Conservation (phyloP, 2,329 filamentous ascomycete genomes). For the Apiospora saccharicola region DNA sequence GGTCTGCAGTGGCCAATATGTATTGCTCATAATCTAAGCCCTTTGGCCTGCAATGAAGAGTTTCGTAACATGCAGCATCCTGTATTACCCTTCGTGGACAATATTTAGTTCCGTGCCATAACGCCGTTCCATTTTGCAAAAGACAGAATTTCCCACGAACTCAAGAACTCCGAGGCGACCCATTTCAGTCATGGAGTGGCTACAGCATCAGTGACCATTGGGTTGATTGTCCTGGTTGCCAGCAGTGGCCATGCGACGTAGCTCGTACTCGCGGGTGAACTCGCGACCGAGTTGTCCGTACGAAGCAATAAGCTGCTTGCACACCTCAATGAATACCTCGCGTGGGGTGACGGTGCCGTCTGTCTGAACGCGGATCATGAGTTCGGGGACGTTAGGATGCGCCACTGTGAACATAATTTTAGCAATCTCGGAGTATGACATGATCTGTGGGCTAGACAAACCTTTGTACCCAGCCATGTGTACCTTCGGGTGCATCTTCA, state of each 20-base stretch:
- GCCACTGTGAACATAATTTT: slow-evolving; percentile 49
- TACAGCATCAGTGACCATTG: slow-evolving; percentile 33
- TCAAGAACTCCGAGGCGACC: slow-evolving; percentile 11
- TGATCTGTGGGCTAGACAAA: slow-evolving; percentile 48
- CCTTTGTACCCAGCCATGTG: slow-evolving; percentile 93
- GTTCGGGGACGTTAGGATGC: slow-evolving; percentile 67
- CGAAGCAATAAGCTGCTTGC: slow-evolving; percentile 82
- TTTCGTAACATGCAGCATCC: not conserved
- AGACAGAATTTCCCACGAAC: slow-evolving; percentile 8
- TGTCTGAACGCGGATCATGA: slow-evolving; percentile 84
- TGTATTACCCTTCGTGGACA: not conserved
- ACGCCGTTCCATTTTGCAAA: slow-evolving; percentile 17
- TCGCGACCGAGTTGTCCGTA: slow-evolving; percentile 82
- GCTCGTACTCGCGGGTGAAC: slow-evolving; percentile 91
- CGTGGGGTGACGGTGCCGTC: slow-evolving; percentile 89
- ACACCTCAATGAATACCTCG: slow-evolving; percentile 82
- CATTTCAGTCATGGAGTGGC: not conserved
- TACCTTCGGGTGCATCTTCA: slow-evolving; percentile 84
- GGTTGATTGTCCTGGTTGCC: slow-evolving; percentile 59
- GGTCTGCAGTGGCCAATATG: slow-evolving; percentile 12
- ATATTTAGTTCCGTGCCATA: slow-evolving; percentile 8
- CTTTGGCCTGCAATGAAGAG: slow-evolving; percentile 2
- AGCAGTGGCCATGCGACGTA: slow-evolving; percentile 82
- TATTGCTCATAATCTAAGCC: slow-evolving; percentile 1
- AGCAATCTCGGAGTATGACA: slow-evolving; percentile 24